Evolutionary conservation across 306 rosid species (phyloP), one percentile per base, ranked within the genome.

Genomic region (Hippophae tibetana): DNA sequence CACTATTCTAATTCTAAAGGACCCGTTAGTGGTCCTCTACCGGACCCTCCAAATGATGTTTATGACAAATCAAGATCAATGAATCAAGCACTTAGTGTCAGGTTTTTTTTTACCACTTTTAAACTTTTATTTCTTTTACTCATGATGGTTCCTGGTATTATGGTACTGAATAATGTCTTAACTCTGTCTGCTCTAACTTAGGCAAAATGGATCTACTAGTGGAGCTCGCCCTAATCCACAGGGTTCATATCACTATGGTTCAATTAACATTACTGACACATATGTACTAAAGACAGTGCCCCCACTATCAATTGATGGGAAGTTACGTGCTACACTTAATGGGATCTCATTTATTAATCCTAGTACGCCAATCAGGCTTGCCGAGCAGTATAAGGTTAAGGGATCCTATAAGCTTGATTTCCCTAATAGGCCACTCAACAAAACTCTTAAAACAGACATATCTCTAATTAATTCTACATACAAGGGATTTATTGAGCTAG

Each of bases 141-240:
- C 38, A 2, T n/a, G 6, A 9, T 49, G n/a, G 13, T 5, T 49
- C 3, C 38, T 4, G 38, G 3, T 31, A 31, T 31, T 31, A 0
- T 31, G 38, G 38, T 31, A 2, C 38, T 31, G 5, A 31, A 31
- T 31, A 31, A 31, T 31, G 38, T 31, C 38, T 31, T 31, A 31
- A 31, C 38, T 31, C 38, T 31, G 38, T 31, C 1, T 45, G 10
- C 57, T 52, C 31, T 64, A 64, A 66, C 13, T 62, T 64, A 90
- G 96, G 84, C 87, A 71, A 83, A 90, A 90, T 57, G 78, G 84
- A 53, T 72, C 92, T 45, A 79, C 98, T 13, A 90, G 98, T 76
- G 98, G 98, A 61, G 96, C 96, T 61, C 96, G 95, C 12, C 96
- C 96, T 48, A 90, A 87, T 76, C 96, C 98, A 41, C 96, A 90